Evolutionary conservation across 306 rosid species (phyloP), one percentile per base, ranked within the genome.

Genomic region (Hippophae tibetana): DNA sequence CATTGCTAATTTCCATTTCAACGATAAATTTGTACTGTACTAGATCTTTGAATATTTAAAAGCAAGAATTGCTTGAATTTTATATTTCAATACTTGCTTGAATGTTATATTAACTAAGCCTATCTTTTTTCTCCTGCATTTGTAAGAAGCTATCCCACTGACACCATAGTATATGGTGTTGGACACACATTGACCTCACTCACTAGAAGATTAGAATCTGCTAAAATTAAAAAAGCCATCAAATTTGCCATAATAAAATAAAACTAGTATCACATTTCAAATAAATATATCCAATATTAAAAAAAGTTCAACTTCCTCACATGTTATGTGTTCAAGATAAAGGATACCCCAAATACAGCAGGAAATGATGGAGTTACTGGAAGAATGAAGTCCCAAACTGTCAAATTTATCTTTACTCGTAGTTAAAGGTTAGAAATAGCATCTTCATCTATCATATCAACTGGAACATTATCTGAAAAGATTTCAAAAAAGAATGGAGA

Each of bases 261-360:
- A 12, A 14, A 46, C 9, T 18, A 50, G 47, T 23, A 47, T 31
- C 18, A 68, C 13, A 66, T 52, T 23, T 41, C 10, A n/a, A 42
- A 12, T 31, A 23, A 13, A 48, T 45, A 51, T 8, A 42, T 44
- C 43, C 46, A 12, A 11, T 25, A 42, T 56, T 6, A n/a, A 42
- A 23, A n/a, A 8, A 42, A 12, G 7, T 53, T 38, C 12, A 44
- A 42, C 40, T 46, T 42, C 14, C 13, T 3, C 10, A 41, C 9
- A 7, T 9, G 18, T n/a, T 31, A 65, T 40, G 54, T 61, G 45
- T 55, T 57, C 47, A 52, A 54, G 59, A 75, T 58, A 43, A 13
- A 88, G 96, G 99, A 88, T 92, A 88, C 96, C 57, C 99, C 96
- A 78, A 92, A 83, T 52, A 92, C 93, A 43, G 99, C 99, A 66